Conservation (phyloP, 2,329 filamentous ascomycete species). For the Ophiostoma montium region DNA sequence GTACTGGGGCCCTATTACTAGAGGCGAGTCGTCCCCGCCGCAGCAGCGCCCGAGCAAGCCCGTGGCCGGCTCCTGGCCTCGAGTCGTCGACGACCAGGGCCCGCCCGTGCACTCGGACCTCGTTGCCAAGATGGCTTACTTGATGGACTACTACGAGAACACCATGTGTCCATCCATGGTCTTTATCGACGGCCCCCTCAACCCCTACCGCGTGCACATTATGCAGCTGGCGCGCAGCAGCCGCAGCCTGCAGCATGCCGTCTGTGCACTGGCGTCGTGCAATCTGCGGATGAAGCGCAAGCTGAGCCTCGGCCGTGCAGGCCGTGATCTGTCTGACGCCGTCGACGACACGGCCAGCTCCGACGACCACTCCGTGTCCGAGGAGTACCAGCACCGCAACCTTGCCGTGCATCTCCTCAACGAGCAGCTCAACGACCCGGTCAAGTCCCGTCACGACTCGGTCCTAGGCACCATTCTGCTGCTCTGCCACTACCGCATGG, state of each 20-base stretch:
- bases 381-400: slow-evolving; percentile 70
- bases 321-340: slow-evolving; percentile 35
- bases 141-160: slow-evolving; percentile 88
- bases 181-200: slow-evolving; percentile 71
- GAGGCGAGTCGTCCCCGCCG: slow-evolving; percentile 30
- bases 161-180: slow-evolving; percentile 87
- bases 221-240: slow-evolving; percentile 64
- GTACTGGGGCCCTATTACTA: slow-evolving; percentile 33
- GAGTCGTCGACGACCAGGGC: slow-evolving; percentile 23
- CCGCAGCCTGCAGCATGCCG: slow-evolving; percentile 78
- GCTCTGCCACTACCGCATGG: slow-evolving; percentile 84
- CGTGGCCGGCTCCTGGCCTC: slow-evolving; percentile 27
- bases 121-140: slow-evolving; percentile 68
- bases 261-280: slow-evolving; percentile 77
- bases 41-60: slow-evolving; percentile 15
- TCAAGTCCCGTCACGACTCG: slow-evolving; percentile 67
- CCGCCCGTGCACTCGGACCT: slow-evolving; percentile 45
- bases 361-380: slow-evolving; percentile 52
- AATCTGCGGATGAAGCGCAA: slow-evolving; percentile 76
- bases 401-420: slow-evolving; percentile 73
- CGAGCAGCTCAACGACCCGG: slow-evolving; percentile 63
- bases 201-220: slow-evolving; percentile 76
- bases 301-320: slow-evolving; percentile 44
- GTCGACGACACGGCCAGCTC: slow-evolving; percentile 6
- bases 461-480: slow-evolving; percentile 78